phyloP scores from a whole-genome alignment of 2,329 filamentous ascomycete genomes.

The Aspergillus sergii region DNA sequence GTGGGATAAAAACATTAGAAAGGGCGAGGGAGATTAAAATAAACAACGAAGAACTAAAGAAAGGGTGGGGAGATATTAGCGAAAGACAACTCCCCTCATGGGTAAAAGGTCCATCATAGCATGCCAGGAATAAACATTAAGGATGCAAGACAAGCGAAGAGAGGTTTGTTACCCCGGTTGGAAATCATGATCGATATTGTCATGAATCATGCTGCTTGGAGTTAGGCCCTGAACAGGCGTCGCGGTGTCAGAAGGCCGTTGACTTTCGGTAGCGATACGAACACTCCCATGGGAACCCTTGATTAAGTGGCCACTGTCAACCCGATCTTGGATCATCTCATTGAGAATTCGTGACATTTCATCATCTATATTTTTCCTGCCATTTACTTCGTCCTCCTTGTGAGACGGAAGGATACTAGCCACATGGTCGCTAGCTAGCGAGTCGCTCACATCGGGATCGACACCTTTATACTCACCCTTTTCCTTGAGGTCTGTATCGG shows the following conservation, averaged over 20 bases:
- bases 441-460: conserved; percentile 29
- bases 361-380: conserved; percentile 76
- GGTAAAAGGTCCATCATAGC: not conserved
- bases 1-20: not conserved
- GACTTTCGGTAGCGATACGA: conserved; percentile 54
- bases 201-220: conserved; percentile 23
- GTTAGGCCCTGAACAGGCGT: conserved; percentile 30
- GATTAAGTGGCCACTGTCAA: conserved; percentile 73
- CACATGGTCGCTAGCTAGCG: conserved; percentile 27
- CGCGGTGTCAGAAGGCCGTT: conserved; percentile 33
- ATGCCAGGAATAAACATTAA: not conserved
- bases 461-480: conserved; percentile 30
- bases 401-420: conserved; percentile 34
- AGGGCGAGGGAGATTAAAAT: conserved; percentile 13
- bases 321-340: conserved; percentile 91
- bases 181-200: conserved; percentile 10
- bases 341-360: conserved; percentile 93
- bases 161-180: not conserved
- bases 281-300: conserved; percentile 69
- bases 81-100: not conserved
- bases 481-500: conserved; percentile 38
- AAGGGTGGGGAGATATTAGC: conserved; percentile 2
- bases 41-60: conserved; percentile 9
- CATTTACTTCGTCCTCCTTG: conserved; percentile 37
- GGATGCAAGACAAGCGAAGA: not conserved